A percentile compares a stretch with the other conserved stretches of the same genome.
phyloP scores from a whole-genome alignment of 331 rosid genomes.

The Telfairia occidentalis region DNA sequence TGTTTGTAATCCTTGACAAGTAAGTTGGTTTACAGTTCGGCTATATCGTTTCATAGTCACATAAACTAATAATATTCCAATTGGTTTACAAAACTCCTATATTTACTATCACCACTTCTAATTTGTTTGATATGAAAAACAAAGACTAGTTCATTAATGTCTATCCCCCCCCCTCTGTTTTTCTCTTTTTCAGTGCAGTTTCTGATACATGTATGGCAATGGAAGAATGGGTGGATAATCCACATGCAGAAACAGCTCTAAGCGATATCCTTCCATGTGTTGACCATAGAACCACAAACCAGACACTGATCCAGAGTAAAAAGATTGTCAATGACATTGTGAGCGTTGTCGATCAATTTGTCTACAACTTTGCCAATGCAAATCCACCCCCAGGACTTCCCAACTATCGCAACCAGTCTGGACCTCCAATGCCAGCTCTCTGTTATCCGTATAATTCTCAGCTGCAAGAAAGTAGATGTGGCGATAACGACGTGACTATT shows the following conservation, averaged over 20 bases:
- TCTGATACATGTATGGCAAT: constrained; percentile 94
- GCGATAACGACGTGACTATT: constrained; percentile 58
- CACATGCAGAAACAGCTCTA: constrained; percentile 75
- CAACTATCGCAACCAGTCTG: constrained; percentile 72
- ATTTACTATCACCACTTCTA: not conserved
- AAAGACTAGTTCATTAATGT: not conserved
- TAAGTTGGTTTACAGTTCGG: constrained; percentile 27
- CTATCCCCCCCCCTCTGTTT: not conserved
- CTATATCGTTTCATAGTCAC: not conserved
- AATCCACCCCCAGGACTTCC: constrained; percentile 24
- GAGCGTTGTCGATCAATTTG: constrained; percentile 48
- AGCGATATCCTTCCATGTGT: constrained; percentile 88
- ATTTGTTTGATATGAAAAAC: not conserved
- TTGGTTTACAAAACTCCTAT: not conserved
- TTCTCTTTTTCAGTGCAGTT: constrained; percentile 41
- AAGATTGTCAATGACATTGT: constrained; percentile 53
- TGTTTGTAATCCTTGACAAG: constrained; percentile 77
- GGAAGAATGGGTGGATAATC: constrained; percentile 92
- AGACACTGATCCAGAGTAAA: constrained; percentile 70
- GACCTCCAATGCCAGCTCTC: constrained; percentile 65
- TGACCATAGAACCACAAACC: constrained; percentile 75
- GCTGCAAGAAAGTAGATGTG: constrained; percentile 49
- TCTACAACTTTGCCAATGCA: constrained; percentile 51
- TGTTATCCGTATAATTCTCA: constrained; percentile 77
- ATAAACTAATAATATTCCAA: not conserved